Evolutionary conservation across 495 filamentous ascomycete genomes (phyloP).

Genomic region (Lepidopterella palustris): DNA sequence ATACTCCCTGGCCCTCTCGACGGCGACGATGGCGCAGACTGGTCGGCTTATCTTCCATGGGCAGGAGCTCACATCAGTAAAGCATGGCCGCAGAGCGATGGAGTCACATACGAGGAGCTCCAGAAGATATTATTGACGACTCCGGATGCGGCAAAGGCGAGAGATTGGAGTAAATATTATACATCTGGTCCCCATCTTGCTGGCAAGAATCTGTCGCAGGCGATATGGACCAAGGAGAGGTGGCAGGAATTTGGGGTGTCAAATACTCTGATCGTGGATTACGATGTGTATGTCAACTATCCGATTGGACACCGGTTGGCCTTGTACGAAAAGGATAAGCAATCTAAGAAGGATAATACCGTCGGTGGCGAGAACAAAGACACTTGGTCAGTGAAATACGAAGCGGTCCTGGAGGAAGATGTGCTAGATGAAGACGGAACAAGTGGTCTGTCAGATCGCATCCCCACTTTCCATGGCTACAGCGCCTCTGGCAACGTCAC

Average conservation of each 20-base stretch:
- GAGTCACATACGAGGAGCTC: conserved; percentile 58
- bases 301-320: conserved; percentile 73
- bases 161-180: conserved; percentile 88
- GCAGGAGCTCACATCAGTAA: conserved; percentile 40
- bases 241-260: conserved; percentile 81
- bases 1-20: conserved; percentile 31
- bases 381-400: conserved; percentile 60
- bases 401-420: conserved; percentile 80
- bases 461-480: conserved; percentile 95
- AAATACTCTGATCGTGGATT: conserved; percentile 63
- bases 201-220: conserved; percentile 82
- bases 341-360: conserved; percentile 13
- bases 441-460: conserved; percentile 59
- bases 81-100: conserved; percentile 31
- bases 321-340: conserved; percentile 54
- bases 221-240: conserved; percentile 75
- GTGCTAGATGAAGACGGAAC: conserved; percentile 79
- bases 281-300: conserved; percentile 91
- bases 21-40: conserved; percentile 13
- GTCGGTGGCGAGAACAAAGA: conserved; percentile 14
- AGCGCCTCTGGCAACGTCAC: conserved; percentile 88
- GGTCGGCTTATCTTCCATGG: conserved; percentile 38
- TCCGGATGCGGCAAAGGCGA: conserved; percentile 59
- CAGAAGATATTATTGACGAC: conserved; percentile 63
- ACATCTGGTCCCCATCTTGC: conserved; percentile 82